Base-by-base conservation (phyloP, 192 early-diverging fungal genomes). In the Coemansia sp. region DNA sequence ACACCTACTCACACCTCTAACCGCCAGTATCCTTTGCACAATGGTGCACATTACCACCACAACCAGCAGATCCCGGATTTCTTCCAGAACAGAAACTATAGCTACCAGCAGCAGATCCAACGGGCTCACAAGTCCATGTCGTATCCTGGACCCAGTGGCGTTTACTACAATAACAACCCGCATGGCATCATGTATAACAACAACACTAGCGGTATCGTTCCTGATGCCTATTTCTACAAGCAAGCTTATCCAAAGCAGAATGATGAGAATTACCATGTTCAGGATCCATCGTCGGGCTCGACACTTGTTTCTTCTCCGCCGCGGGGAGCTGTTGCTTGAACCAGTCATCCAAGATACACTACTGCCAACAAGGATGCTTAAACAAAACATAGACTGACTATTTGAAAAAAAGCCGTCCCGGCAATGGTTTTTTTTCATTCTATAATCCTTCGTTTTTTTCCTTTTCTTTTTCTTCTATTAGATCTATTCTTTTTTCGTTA, bases 291-390 rank as follows among this genome's bases (percentile, higher is more conserved):
- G 16, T 72, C 80, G 3, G 80, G 71, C 15, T 77, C 74, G 3
- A 82, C 80, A 19, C 61, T 82, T 63, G 72, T 72, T 3, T 77
- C 80, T 18, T 68, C 80, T 40, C 76, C 80, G n/a, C 80, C 80
- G 9, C 62, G 48, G 6, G 68, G 72, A 41, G 60, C 80, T 6
- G 48, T 70, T 9, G 66, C 68, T 11, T 80, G 57, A 22, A 13
- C 56, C 46, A 26, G 32, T 41, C 65, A n/a, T 46, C 47, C 8
- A 54, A 16, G 10, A 43, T 62, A 54, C 21, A 63, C 62, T 5
- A 0, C 18, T 52, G 46, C 32, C 32, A 32, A 2, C 32, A 32
- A 32, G 32, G 1, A 32, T 32, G 32, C 32, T 32, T 32, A 32
- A 32, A 32, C 32, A 32, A 2, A 32, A 32, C 2, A 32, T 32